Base-by-base conservation (phyloP, 2,329 filamentous ascomycete species). In the Sclerotinia minor region DNA sequence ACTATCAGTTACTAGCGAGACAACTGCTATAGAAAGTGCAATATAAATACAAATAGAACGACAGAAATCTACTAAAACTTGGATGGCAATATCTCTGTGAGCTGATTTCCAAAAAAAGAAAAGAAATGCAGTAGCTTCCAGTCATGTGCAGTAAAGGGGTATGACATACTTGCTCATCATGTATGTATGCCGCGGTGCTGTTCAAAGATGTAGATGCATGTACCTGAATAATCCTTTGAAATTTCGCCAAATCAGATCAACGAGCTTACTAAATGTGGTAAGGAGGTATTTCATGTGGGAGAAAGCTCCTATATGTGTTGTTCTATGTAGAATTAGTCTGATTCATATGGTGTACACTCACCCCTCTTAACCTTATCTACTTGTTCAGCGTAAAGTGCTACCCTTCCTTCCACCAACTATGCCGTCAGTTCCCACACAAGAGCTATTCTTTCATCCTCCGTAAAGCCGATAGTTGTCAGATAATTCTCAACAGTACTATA, bases 401-500 rank as follows among this genome's bases (percentile, higher is more conserved):
- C 29, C 5, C 19, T 57, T 24, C 15, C 24, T 19, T 15, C 3
- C 32, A 53, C 19, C 19, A 15, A 11, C 13, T 58, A 61, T n/a
- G 13, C 29, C 15, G 35, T 64, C 41, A 67, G 5, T 52, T 44
- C 59, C 6, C 44, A 15, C 8, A 68, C 59, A 54, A 76, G 65
- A 26, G 32, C 50, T 24, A 55, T 59, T 58, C 72, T 65, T 63
- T 72, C 75, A 65, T 79, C 75, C 29, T 77, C 72, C 11, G 76
- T 78, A 69, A 92, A 84, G 0, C 89, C 90, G 74, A 90, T 88
- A 2, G 77, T 77, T 68, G 84, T 80, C 67, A 94, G 79, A 78
- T 96, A 96, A 13, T 75, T 78, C 45, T 85, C 79, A 1, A 92
- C 80, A 1, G 90, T 88, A 0, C 90, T 90, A 77, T 92, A 90